Evolutionary conservation across 257 asterid species (phyloP), one percentile per base, ranked within the genome.

Genomic region (Gentiana macrophylla): DNA sequence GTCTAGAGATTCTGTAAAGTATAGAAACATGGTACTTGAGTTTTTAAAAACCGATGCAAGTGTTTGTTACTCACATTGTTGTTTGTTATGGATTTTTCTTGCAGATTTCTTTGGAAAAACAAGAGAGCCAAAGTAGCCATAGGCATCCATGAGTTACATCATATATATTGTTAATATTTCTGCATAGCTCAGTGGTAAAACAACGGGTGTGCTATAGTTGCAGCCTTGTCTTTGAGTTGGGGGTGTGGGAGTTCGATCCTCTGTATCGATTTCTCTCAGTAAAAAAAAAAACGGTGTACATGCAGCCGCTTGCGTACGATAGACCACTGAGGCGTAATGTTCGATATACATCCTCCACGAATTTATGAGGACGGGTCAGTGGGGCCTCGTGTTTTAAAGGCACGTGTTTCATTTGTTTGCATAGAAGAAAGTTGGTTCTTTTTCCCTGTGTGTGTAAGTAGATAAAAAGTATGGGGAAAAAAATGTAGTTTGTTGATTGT

Each of bases 51-150:
- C 24, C 24, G 24, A 24, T 24, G 5, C 35, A 32, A 13, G 45
- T 9, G 4, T 6, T 5, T 11, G 11, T 12, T 8, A 13, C 35
- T 64, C 33, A 12, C 32, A 37, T 32, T 11, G 35, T 49, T 49
- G 15, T 35, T 11, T 35, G 46, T 35, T 48, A 24, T 55, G 10
- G 37, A 32, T 60, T 59, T n/a, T 11, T 1, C 32, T 4, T 63
- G 75, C 80, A 82, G 91, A 74, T 82, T 47, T 69, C 82, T 55
- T 69, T 79, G 55, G 80, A 68, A 66, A 70, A 69, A 55, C 72
- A 64, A 45, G 72, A 69, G 54, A 63, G 53, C 49, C 13, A 56
- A 62, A 48, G 36, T 62, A 62, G 50, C 56, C 68, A 56, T 35
- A 41, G 55, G 35, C 59, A 66, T 56, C 57, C 67, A 32, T 37